Evolutionary conservation across 2,329 filamentous ascomycete genomes (phyloP), one percentile per base, ranked within the genome.

Genomic region (Calcarisporium arbuscula): DNA sequence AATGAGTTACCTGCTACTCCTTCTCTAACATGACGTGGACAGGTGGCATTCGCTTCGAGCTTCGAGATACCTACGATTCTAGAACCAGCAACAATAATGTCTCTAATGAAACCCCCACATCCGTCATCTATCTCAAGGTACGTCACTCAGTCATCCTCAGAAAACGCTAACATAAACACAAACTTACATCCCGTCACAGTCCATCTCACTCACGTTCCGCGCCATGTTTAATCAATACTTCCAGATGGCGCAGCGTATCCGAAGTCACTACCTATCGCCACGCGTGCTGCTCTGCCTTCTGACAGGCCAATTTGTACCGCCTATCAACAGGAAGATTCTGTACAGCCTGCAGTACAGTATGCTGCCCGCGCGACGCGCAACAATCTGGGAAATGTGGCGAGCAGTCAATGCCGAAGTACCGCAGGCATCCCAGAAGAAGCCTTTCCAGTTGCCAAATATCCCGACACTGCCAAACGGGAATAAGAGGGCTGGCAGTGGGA

Each of bases 261-360:
- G 87, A 38, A 95, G 94, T 57, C 92, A 98, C 62, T 98, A 98
- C 57, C 72, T 96, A 28, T 90, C 88, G 0, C 87, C 87, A 0
- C 77, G 81, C 11, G 94, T 98, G 15, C 75, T 96, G 30, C 71
- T 95, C 25, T 92, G 87, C 50, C 79, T 98, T 3, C 68, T 89
- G 17, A 94, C 87, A 0, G 92, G 92, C 39, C 85, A 84, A 41
- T 95, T 95, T 46, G 88, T 96, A 2, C 92, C 90, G 10, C 90
- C 94, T 0, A 94, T 98, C 31, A 89, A 95, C 55, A 77, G 94
- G 34, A 90, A 89, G 54, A 94, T 92, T 53, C 70, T 98, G 32
- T 98, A 98, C 62, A 94, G 87, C 48, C 68, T 98, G 50, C 92
- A 98, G 62, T 98, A 98, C 61, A 94, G 87, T 64, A 96, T 96